Base-by-base conservation (phyloP, 2,329 filamentous ascomycete genomes). In the Neofusicoccum laricinum region DNA sequence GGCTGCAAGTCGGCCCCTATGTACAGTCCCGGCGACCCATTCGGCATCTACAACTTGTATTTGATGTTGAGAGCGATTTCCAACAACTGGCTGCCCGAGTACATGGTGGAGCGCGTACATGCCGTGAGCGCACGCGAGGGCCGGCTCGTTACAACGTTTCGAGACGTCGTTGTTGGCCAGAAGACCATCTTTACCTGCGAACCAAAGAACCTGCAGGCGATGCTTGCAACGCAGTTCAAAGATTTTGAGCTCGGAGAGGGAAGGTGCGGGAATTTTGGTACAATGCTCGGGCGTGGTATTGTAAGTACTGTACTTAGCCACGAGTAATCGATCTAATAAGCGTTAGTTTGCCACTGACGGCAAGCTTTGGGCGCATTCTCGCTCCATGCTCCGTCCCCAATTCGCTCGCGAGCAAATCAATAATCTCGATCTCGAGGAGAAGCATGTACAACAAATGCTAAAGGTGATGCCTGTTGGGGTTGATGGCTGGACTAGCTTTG, bases 391-490 rank as follows among this genome's bases (percentile, higher is more conserved):
- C 14, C 77, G 84, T 21, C 84, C 84, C 1, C 83, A 84, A 65
- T 86, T 86, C 67, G 78, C 76, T 0, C 75, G 82, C 8, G 78
- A 80, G 11, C 84, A 86, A 67, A 78, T 86, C 10, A 80, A 79
- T 3, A 82, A 86, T 69, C 71, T 86, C 4, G 75, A 78, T 1
- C 85, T 84, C 1, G 88, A 90, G 59, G 88, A 90, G 69, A 76
- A 73, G 2, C 87, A 90, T 75, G 79, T 89, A 15, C 74, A 80
- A 36, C 78, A 83, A 25, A 77, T 92, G 64, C 78, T 90, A 25
- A 77, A 80, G n/a, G 81, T 82, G 21, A 80, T 92, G 8, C 86
- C 87, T 0, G 17, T 40, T 15, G 48, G 46, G 40, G 72, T 72
- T 0, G 77, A 85, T 64, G 82, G 87, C 51, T 75, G 75, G 75